A percentile compares a stretch with the other conserved stretches of the same genome.
These are phyloP conservation scores for Aspergillus fructus DNA, from an alignment of 2,329 filamentous ascomycete species.

Conservation along the genomic window DNA sequence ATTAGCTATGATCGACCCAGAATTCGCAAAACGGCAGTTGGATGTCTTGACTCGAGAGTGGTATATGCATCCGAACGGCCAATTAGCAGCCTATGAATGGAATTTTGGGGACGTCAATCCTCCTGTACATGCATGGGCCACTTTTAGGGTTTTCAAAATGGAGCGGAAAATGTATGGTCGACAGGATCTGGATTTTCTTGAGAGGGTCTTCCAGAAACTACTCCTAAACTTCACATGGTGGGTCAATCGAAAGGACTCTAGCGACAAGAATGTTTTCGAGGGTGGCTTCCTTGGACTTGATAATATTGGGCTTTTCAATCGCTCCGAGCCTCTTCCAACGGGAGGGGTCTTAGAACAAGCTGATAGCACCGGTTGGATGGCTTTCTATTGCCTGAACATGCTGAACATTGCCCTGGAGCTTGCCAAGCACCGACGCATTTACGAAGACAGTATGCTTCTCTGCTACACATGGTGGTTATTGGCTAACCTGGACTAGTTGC, in stretches of 20 bases:
- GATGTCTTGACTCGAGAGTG: conserved; percentile 95
- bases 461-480: background rate
- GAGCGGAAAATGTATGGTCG: conserved; percentile 95
- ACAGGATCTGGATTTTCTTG: conserved; percentile 91
- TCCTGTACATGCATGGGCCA: conserved; percentile 93
- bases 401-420: conserved; percentile 94
- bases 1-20: conserved; percentile 93
- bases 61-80: conserved; percentile 98
- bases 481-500: conserved; percentile 57
- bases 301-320: conserved; percentile 97
- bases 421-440: conserved; percentile 90
- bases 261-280: conserved; percentile 97
- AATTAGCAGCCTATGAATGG: conserved; percentile 92
- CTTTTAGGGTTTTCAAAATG: conserved; percentile 96
- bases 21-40: conserved; percentile 97
- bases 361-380: conserved; percentile 98
- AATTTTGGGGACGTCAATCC: conserved; percentile 98
- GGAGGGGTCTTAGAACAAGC: conserved; percentile 93
- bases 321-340: conserved; percentile 89
- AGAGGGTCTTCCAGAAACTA: conserved; percentile 94
- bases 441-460: conserved; percentile 67
- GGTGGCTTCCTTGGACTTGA: conserved; percentile 93
- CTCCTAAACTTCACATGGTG: conserved; percentile 98
- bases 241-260: conserved; percentile 93
- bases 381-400: conserved; percentile 95